phyloP scores from a whole-genome alignment of 2,329 filamentous ascomycete species.

The Apiospora malaysiana region DNA sequence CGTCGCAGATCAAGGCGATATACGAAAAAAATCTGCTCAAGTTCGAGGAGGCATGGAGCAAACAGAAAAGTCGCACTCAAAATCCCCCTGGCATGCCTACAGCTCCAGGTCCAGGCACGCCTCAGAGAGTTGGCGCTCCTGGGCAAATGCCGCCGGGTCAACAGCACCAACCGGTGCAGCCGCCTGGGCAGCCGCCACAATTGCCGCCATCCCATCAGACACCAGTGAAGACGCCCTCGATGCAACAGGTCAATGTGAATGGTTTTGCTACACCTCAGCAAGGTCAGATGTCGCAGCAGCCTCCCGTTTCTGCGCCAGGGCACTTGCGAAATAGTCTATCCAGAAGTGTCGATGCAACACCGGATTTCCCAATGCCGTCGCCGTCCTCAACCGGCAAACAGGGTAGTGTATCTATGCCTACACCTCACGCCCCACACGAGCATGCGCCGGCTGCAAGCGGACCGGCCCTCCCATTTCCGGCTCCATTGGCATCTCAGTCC shows the following conservation, averaged over 20 bases:
- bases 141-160: slow-evolving; percentile 48
- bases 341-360: slow-evolving; percentile 54
- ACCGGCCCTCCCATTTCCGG: slow-evolving; percentile 37
- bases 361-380: slow-evolving; percentile 54
- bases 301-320: slow-evolving; percentile 47
- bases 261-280: slow-evolving; percentile 54
- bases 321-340: slow-evolving; percentile 59
- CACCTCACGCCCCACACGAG: slow-evolving; percentile 40
- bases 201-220: slow-evolving; percentile 50
- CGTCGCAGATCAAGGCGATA: slow-evolving; percentile 71
- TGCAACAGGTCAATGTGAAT: slow-evolving; percentile 54
- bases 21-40: slow-evolving; percentile 78
- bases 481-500: slow-evolving; percentile 49
- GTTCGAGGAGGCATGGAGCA: slow-evolving; percentile 75
- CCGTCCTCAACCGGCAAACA: slow-evolving; percentile 47
- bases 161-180: slow-evolving; percentile 29
- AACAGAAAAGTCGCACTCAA: slow-evolving; percentile 61
- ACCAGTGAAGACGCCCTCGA: slow-evolving; percentile 53
- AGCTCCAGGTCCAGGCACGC: slow-evolving; percentile 42
- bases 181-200: slow-evolving; percentile 46
- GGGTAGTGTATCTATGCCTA: slow-evolving; percentile 49
- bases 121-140: slow-evolving; percentile 51
- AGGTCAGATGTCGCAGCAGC: slow-evolving; percentile 51
- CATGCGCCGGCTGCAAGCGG: slow-evolving; percentile 33
- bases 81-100: slow-evolving; percentile 43